phyloP scores from a whole-genome alignment of 2,329 filamentous ascomycete species.

The Clonostachys sp. region DNA sequence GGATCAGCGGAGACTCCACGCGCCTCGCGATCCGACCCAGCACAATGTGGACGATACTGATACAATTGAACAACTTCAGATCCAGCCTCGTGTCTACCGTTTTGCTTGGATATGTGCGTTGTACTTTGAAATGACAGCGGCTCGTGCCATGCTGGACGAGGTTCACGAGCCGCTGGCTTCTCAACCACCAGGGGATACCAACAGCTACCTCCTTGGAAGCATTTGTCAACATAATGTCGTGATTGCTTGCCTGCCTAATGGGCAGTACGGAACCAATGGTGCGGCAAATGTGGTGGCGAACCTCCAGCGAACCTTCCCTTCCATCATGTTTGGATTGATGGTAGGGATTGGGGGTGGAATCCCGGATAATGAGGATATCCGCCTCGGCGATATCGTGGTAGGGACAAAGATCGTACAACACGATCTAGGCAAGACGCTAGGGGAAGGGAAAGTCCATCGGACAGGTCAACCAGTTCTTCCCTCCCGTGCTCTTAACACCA shows the following conservation, averaged over 20 bases:
- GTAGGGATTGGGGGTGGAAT: conserved; percentile 19
- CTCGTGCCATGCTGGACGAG: conserved; percentile 10
- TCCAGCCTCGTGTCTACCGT: conserved; percentile 3
- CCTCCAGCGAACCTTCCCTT: conserved; percentile 7
- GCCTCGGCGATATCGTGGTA: conserved; percentile 13
- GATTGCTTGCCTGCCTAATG: conserved; percentile 7
- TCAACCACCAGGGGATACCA: conserved; percentile 5
- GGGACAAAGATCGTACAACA: conserved; percentile 12
- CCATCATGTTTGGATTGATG: conserved; percentile 6
- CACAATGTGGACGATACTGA: no score
- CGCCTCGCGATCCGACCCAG: no score
- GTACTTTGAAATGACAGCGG: conserved; percentile 7
- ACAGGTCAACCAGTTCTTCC: neutral
- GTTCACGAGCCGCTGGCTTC: conserved; percentile 1
- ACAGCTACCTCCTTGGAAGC: conserved; percentile 7
- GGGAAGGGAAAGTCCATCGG: neutral
- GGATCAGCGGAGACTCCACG: no score
- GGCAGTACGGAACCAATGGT: conserved; percentile 6
- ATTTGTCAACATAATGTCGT: conserved; percentile 9
- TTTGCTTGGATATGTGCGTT: conserved; percentile 13
- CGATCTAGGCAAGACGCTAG: conserved; percentile 10
- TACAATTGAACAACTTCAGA: no score
- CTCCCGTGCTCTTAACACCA: conserved; percentile 3
- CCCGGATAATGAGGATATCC: conserved; percentile 9
- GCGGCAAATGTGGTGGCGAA: conserved; percentile 8